These are phyloP conservation scores for Phytopythium mirpurense DNA, from an alignment of 352 stramenopile species.

Conservation along the genomic window DNA sequence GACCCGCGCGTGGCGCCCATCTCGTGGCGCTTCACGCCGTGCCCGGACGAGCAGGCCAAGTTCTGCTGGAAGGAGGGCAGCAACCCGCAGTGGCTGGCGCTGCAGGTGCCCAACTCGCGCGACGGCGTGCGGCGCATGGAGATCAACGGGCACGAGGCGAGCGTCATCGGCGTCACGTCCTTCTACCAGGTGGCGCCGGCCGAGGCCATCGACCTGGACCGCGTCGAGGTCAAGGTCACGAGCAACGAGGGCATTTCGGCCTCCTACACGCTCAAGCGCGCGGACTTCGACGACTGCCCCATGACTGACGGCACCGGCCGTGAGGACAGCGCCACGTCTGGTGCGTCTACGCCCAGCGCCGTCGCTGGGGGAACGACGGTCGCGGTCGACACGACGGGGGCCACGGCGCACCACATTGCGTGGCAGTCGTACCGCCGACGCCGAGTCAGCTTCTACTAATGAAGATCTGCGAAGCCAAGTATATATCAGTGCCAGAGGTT, in stretches of 20 bases:
- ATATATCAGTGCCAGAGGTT: no score
- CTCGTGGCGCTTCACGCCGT: constrained; percentile 53
- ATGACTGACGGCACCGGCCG: constrained; percentile 24
- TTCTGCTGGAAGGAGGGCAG: constrained; percentile 70
- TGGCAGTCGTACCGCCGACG: constrained; percentile 35
- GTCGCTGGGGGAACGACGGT: constrained; percentile 15
- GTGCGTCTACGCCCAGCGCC: constrained; percentile 7
- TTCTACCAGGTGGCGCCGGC: constrained; percentile 68
- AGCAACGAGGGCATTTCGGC: constrained; percentile 88
- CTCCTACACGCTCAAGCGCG: constrained; percentile 54
- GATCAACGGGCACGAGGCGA: constrained; percentile 33
- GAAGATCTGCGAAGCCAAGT: no score
- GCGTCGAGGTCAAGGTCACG: constrained; percentile 73
- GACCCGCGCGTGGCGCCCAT: constrained; percentile 46
- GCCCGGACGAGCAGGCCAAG: constrained; percentile 51
- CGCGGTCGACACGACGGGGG: constrained; percentile 21
- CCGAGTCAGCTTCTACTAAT: constrained; percentile 26
- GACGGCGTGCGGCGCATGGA: constrained; percentile 42
- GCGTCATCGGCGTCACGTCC: constrained; percentile 84
- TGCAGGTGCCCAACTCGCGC: constrained; percentile 54
- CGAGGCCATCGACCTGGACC: constrained; percentile 24
- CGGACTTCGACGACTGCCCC: constrained; percentile 32
- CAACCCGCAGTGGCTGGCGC: constrained; percentile 53
- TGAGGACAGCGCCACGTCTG: constrained; percentile 11
- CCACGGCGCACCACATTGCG: constrained; percentile 25